Evolutionary conservation across 1,284 basidiomycete species (phyloP).

Genomic region (Exobasidium cylindrosporum): DNA sequence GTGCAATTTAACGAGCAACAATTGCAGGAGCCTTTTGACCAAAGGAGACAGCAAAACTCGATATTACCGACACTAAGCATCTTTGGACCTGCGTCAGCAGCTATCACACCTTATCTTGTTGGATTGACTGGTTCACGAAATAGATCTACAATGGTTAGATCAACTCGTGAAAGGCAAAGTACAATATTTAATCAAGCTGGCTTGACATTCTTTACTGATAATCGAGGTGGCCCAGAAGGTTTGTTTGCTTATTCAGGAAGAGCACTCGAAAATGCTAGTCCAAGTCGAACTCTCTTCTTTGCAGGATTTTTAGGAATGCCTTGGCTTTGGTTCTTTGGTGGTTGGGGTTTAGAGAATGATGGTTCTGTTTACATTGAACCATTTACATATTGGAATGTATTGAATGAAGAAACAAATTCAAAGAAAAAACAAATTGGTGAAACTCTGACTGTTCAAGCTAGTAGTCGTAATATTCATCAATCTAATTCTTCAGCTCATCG

Average conservation of each 20-base stretch:
- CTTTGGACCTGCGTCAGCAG: background rate
- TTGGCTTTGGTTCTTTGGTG: conserved; percentile 48
- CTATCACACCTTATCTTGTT: background rate
- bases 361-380: conserved; percentile 15
- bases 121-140: background rate
- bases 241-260: conserved; percentile 7
- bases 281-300: conserved; percentile 40
- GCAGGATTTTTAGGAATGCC: conserved; percentile 47
- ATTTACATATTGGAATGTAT: background rate
- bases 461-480: background rate
- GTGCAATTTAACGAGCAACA: background rate
- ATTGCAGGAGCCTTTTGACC: background rate
- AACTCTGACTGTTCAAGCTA: too few relatives aligned
- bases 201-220: background rate
- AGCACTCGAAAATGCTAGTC: conserved; percentile 24
- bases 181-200: too few relatives aligned
- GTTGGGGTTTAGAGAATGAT: conserved; percentile 33
- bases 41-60: background rate
- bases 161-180: background rate
- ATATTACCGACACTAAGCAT: background rate
- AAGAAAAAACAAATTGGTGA: background rate
- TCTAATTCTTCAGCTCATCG: background rate
- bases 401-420: background rate
- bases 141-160: background rate
- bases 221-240: background rate